Evolutionary conservation across 805 yeast genomes (phyloP).

Genomic region (Candida nitratophila): DNA sequence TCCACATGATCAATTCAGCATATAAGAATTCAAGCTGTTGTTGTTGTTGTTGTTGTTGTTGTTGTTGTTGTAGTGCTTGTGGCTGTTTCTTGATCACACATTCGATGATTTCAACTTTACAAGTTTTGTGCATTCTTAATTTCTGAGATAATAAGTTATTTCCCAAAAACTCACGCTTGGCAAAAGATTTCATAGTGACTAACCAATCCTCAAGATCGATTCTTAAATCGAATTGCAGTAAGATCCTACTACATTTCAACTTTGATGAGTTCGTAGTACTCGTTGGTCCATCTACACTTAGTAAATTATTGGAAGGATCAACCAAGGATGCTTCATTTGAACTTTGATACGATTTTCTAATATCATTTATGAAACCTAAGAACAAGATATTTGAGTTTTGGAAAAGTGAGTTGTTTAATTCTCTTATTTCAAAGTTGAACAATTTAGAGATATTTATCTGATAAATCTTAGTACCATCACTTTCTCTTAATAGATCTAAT

Average conservation of each 20-base stretch:
- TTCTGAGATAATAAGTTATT: constrained; percentile 18
- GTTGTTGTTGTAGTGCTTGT: no score
- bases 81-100: background rate
- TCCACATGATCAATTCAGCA: constrained; percentile 69
- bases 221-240: constrained; percentile 57
- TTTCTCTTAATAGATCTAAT: constrained; percentile 52
- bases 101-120: constrained; percentile 55
- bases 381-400: constrained; percentile 52
- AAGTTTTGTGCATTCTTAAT: constrained; percentile 47
- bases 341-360: constrained; percentile 38
- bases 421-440: constrained; percentile 54
- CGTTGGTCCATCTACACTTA: background rate
- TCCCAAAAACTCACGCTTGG: constrained; percentile 45
- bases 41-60: no score
- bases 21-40: constrained; percentile 32
- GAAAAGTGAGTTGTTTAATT: constrained; percentile 55
- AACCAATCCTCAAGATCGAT: constrained; percentile 75
- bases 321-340: constrained; percentile 13
- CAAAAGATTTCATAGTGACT: constrained; percentile 58
- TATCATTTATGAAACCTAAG: constrained; percentile 47
- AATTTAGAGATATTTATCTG: constrained; percentile 48
- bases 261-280: background rate
- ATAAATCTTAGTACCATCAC: constrained; percentile 56
- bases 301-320: constrained; percentile 2
- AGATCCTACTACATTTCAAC: constrained; percentile 25